Percentiles rank a stretch among this genome's conserved stretches.
phyloP scores from a whole-genome alignment of 768 basidiomycete species.

The Tylopilus cervinicoccineus region DNA sequence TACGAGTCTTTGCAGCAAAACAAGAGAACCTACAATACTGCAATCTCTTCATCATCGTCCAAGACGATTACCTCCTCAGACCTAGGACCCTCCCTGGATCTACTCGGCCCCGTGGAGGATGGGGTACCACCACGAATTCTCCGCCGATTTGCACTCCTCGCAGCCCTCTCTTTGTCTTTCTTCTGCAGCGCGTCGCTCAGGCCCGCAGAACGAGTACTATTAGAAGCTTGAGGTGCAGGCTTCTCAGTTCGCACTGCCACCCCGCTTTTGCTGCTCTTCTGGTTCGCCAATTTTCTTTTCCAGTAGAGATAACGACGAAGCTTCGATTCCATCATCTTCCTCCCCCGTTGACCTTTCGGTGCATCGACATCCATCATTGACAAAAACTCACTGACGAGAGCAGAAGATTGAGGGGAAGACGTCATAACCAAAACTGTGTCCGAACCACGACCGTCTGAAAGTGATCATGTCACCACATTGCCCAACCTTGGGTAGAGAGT shows the following conservation, averaged over 20 bases:
- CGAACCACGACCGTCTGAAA: slow-evolving; percentile 43
- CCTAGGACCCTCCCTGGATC: slow-evolving; percentile 8
- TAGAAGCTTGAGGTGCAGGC: slow-evolving; percentile 12
- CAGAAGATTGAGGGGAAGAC: slow-evolving; percentile 70
- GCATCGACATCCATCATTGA: slow-evolving; percentile 53
- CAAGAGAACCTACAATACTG: slow-evolving; percentile 49
- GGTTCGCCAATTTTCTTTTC: slow-evolving; percentile 51
- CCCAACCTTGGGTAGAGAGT: background rate
- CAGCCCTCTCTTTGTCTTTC: slow-evolving; percentile 65
- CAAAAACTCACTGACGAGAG: slow-evolving; percentile 76
- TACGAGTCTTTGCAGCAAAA: background rate
- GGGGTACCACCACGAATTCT: slow-evolving; percentile 73
- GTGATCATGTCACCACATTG: background rate
- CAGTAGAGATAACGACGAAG: slow-evolving; percentile 74
- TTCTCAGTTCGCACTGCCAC: background rate
- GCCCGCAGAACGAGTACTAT: slow-evolving; percentile 17
- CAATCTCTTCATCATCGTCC: slow-evolving; percentile 39
- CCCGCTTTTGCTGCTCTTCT: slow-evolving; percentile 21
- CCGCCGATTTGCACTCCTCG: slow-evolving; percentile 60
- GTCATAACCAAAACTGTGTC: slow-evolving; percentile 89
- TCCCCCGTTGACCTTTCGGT: slow-evolving; percentile 60
- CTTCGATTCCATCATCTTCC: slow-evolving; percentile 75
- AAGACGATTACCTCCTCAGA: slow-evolving; percentile 10
- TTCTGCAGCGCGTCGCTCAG: slow-evolving; percentile 73
- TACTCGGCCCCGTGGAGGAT: slow-evolving; percentile 7